Percentiles rank a stretch among this genome's conserved stretches.
Evolutionary conservation across 805 yeast genomes (phyloP).

Genomic region (Grigorovia transvaalensis): DNA sequence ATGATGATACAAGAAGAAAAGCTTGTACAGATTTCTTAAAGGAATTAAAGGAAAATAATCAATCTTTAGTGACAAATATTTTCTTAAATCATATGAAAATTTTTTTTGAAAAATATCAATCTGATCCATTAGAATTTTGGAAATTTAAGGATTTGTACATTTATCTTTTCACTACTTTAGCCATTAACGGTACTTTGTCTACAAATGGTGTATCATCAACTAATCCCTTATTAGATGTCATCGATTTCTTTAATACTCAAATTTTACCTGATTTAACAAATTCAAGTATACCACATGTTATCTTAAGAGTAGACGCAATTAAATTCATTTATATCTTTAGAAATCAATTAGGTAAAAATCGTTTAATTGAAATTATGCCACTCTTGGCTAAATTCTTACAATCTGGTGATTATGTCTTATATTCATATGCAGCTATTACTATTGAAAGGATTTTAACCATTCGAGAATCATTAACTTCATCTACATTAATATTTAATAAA

Average conservation of each 20-base stretch:
- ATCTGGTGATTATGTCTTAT: constrained; percentile 65
- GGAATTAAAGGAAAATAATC: constrained; percentile 72
- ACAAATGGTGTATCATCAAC: constrained; percentile 80
- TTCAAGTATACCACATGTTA: constrained; percentile 46
- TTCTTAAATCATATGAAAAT: constrained; percentile 63
- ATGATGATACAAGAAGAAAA: constrained; percentile 82
- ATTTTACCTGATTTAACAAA: constrained; percentile 74
- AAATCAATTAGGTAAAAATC: constrained; percentile 84
- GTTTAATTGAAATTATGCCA: constrained; percentile 70
- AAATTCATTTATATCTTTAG: constrained; percentile 82
- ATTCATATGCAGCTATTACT: constrained; percentile 88
- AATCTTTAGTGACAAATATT: constrained; percentile 59
- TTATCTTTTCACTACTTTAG: constrained; percentile 77
- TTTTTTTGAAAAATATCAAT: constrained; percentile 44
- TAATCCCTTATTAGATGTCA: constrained; percentile 74
- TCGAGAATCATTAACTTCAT: constrained; percentile 43
- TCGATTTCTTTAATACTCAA: constrained; percentile 69
- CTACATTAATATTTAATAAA: constrained; percentile 56
- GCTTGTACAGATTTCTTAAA: constrained; percentile 88
- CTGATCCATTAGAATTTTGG: constrained; percentile 52
- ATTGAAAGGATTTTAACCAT: constrained; percentile 79
- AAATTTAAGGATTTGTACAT: constrained; percentile 77
- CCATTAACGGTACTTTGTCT: constrained; percentile 85
- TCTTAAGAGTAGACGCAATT: constrained; percentile 84
- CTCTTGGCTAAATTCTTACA: constrained; percentile 60